Percentiles rank a stretch among this genome's conserved stretches.
These are phyloP conservation scores for Stephania japonica DNA, from an alignment of 164 flowering plant species.

Conservation along the genomic window DNA sequence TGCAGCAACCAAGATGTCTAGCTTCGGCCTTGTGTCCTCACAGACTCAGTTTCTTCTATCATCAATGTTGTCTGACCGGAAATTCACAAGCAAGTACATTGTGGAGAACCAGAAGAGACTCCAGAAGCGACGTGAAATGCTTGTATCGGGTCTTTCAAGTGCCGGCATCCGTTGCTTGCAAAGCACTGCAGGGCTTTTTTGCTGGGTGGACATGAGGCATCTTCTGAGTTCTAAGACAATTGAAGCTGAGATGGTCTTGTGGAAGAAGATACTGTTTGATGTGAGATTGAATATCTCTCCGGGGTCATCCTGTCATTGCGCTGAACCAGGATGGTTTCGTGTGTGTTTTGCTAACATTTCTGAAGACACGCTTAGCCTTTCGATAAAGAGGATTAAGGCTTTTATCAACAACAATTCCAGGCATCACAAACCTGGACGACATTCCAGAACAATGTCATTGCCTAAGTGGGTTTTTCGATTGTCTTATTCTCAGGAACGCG, in stretches of 20 bases:
- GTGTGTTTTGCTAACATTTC: constrained; percentile 15
- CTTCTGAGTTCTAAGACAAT: constrained; percentile 9
- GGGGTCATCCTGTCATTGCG: constrained; percentile 20
- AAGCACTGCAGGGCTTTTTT: constrained; percentile 19
- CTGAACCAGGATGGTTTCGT: constrained; percentile 22
- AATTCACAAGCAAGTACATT: constrained; percentile 13
- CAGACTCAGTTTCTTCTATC: constrained; percentile 18
- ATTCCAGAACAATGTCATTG: constrained; percentile 4
- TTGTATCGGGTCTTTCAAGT: constrained; percentile 11
- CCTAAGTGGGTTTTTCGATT: constrained; percentile 10
- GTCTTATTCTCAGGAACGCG: constrained; percentile 6
- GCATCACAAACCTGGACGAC: background rate
- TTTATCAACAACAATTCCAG: background rate
- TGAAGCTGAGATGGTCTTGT: constrained; percentile 17
- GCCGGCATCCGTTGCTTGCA: constrained; percentile 15
- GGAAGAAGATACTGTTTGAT: constrained; percentile 14
- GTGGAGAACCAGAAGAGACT: constrained; percentile 13
- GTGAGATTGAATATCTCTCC: constrained; percentile 17
- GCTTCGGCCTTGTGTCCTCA: constrained; percentile 17
- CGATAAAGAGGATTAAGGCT: constrained; percentile 6
- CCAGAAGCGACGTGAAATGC: constrained; percentile 12
- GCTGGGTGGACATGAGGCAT: constrained; percentile 20
- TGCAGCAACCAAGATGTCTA: constrained; percentile 20
- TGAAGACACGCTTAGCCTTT: constrained; percentile 13
- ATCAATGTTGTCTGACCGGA: constrained; percentile 12